A percentile compares a stretch with the other conserved stretches of the same genome.
phyloP scores from a whole-genome alignment of 257 asterid genomes.

The Cinchona pubescens region DNA sequence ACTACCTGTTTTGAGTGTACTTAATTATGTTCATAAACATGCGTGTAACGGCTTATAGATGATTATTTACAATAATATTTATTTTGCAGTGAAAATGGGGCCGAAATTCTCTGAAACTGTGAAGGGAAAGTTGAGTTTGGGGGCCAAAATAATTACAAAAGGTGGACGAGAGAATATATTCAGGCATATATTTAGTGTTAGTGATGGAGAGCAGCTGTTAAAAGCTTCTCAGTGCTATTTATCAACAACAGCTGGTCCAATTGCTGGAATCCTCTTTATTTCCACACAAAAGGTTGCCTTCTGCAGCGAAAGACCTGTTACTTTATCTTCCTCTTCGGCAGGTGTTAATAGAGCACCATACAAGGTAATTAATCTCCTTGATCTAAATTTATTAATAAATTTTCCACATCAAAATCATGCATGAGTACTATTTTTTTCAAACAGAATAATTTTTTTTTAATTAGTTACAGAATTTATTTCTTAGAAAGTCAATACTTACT shows the following conservation, averaged over 20 bases:
- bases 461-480: no score
- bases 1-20: no score
- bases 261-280: constrained; percentile 74
- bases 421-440: neutral
- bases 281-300: constrained; percentile 65
- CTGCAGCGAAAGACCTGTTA: constrained; percentile 76
- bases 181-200: constrained; percentile 46
- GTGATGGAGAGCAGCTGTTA: constrained; percentile 51
- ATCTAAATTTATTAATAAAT: no score
- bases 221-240: constrained; percentile 91
- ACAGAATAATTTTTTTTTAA: neutral
- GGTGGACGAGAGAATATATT: constrained; percentile 78
- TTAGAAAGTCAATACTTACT: no score
- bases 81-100: constrained; percentile 57
- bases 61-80: neutral
- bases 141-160: constrained; percentile 59
- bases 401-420: neutral
- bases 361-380: constrained; percentile 51
- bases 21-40: no score
- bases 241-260: constrained; percentile 84
- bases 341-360: constrained; percentile 47
- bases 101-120: constrained; percentile 69
- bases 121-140: constrained; percentile 77
- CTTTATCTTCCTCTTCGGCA: constrained; percentile 43
- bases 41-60: no score